phyloP scores from a whole-genome alignment of 257 asterid genomes.

The Linaria vulgaris region DNA sequence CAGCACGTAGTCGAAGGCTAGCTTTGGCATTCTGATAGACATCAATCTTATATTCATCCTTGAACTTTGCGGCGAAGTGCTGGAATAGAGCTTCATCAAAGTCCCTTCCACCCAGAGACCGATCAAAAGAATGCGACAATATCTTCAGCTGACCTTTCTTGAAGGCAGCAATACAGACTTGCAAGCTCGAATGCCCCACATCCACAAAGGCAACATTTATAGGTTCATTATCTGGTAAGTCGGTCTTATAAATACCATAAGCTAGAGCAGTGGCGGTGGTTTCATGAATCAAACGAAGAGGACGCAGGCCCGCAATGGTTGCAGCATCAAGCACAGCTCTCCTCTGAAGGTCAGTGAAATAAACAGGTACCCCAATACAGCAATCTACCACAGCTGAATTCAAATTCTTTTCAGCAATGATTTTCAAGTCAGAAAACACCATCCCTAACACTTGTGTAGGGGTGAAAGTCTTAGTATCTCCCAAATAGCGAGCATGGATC shows the following conservation, averaged over 20 bases:
- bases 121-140: constrained; percentile 84
- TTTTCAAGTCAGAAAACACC: constrained; percentile 79
- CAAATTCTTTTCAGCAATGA: constrained; percentile 81
- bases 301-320: constrained; percentile 88
- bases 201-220: constrained; percentile 83
- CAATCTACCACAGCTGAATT: constrained; percentile 92
- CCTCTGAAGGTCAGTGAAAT: constrained; percentile 94
- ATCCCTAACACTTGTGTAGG: constrained; percentile 91
- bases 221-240: constrained; percentile 81
- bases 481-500: constrained; percentile 77
- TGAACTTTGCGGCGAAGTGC: constrained; percentile 87
- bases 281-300: constrained; percentile 91
- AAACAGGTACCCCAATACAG: constrained; percentile 89
- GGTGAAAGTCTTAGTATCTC: constrained; percentile 71
- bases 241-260: constrained; percentile 93
- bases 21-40: constrained; percentile 89
- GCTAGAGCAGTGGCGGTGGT: constrained; percentile 98
- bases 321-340: constrained; percentile 95
- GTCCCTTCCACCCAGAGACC: constrained; percentile 91
- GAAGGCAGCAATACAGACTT: constrained; percentile 90
- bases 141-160: constrained; percentile 95
- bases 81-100: constrained; percentile 88
- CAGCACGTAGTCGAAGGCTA: constrained; percentile 90
- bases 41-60: constrained; percentile 90
- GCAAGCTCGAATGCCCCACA: constrained; percentile 86